Evolutionary conservation across 2,329 filamentous ascomycete species (phyloP), one percentile per base, ranked within the genome.

Genomic region (Raffaelea deltoideospora): DNA sequence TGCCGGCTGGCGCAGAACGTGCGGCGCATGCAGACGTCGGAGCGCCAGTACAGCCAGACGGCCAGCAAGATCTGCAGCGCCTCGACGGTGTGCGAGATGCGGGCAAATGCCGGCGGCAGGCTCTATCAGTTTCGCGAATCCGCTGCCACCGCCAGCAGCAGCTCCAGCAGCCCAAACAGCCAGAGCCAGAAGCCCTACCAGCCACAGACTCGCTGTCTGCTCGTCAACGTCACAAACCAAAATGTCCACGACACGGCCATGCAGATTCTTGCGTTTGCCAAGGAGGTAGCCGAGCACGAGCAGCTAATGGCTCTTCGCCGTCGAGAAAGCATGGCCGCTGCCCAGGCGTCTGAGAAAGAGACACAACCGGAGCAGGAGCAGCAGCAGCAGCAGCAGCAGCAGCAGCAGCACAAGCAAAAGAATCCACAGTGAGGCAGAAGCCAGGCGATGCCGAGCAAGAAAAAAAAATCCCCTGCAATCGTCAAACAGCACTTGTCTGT

Each of bases 201-300:
- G n/a, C n/a, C n/a, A n/a, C n/a, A n/a, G n/a, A n/a, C n/a, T n/a
- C n/a, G n/a, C n/a, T n/a, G n/a, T n/a, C 23, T 54, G 21, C 47
- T 35, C 18, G 41, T 55, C 29, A 43, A 53, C 35, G 45, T 49
- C 21, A 50, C 49, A n/a, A 33, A 33, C 10, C 45, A 41, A 40
- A 31, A 32, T 4, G 39, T 41, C 14, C 46, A 47, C 29, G 48
- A 49, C 29, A 47, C 48, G 23, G 50, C 50, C 14, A 38, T 54
- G 34, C 41, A 48, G 38, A 50, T 55, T 20, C 37, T 54, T 13
- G 44, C 44, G 15, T 49, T 50, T 26, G 41, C 50, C 22, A 46
- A 44, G 19, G 41, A 40, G 10, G 18, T 47, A 3, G n/a, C 20
- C 10, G 34, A 36, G 14, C 28, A 10, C 17, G 6, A 31, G 8